Conservation (phyloP, 1,284 basidiomycete species). For the Neotropicomus parvogracilis region DNA sequence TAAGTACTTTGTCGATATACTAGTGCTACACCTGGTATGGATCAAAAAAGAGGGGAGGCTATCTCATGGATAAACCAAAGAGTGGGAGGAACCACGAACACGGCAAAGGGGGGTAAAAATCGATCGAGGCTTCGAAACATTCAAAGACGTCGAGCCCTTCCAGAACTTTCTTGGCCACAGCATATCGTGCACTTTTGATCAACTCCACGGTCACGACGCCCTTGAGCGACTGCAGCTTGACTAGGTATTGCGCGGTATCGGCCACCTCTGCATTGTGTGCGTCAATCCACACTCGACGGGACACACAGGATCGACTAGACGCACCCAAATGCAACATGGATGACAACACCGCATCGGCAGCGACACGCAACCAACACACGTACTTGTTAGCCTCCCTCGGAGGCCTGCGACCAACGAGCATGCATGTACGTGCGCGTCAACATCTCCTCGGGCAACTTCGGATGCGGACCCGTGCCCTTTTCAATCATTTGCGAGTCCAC, state of each 20-base stretch:
- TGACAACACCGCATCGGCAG: conserved; percentile 59
- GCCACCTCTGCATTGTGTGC: conserved; percentile 57
- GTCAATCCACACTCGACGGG: not conserved
- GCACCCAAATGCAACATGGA: conserved; percentile 58
- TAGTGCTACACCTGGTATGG: conserved; percentile 25
- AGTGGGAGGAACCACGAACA: conserved; percentile 8
- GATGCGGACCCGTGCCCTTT: conserved; percentile 72
- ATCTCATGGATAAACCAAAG: conserved; percentile 13
- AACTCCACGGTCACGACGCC: conserved; percentile 83
- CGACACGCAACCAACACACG: conserved; percentile 73
- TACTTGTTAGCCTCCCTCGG: conserved; percentile 56
- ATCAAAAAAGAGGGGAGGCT: not conserved
- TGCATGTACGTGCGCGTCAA: conserved; percentile 50
- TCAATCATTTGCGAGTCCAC: conserved; percentile 47
- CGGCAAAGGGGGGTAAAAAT: no score
- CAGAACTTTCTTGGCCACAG: conserved; percentile 84
- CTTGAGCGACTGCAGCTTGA: conserved; percentile 82
- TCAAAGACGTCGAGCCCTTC: conserved; percentile 36
- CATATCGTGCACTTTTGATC: conserved; percentile 76
- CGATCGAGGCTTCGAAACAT: no score
- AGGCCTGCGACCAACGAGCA: conserved; percentile 23
- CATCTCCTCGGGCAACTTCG: conserved; percentile 72
- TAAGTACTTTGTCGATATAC: conserved; percentile 13
- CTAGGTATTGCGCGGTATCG: conserved; percentile 77
- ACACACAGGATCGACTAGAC: conserved; percentile 19